These are phyloP conservation scores for Penicillium pancosmium DNA, from an alignment of 495 filamentous ascomycete genomes.

Conservation along the genomic window DNA sequence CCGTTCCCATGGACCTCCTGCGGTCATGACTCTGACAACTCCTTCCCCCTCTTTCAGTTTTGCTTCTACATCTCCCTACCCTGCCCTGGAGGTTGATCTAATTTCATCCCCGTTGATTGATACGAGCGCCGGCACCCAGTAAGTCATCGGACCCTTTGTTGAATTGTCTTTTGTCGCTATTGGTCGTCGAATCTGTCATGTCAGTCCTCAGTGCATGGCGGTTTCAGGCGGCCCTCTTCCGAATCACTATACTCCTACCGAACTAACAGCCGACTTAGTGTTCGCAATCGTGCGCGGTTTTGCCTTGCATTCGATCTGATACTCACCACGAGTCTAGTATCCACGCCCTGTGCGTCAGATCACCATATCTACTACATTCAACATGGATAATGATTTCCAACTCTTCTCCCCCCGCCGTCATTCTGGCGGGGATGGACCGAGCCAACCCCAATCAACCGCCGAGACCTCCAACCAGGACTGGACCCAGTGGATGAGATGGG, in stretches of 20 bases:
- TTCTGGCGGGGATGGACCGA: conserved; percentile 28
- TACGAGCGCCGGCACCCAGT: conserved; percentile 11
- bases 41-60: conserved; percentile 19
- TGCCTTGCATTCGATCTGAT: conserved; percentile 7
- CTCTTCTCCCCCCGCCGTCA: conserved; percentile 40
- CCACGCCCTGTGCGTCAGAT: conserved; percentile 18
- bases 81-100: background rate
- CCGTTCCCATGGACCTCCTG: conserved; percentile 17
- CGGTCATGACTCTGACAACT: conserved; percentile 19
- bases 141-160: conserved; percentile 6
- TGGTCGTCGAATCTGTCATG: background rate
- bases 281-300: background rate
- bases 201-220: background rate
- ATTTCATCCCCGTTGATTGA: background rate
- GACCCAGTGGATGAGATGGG: conserved; percentile 57
- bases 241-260: background rate
- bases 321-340: conserved; percentile 15
- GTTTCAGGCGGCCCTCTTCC: background rate
- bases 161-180: background rate
- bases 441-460: conserved; percentile 20
- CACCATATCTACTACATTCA: conserved; percentile 27
- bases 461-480: conserved; percentile 45
- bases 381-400: conserved; percentile 46
- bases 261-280: conserved; percentile 11
- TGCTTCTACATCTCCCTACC: conserved; percentile 13